Conservation (phyloP, 345 rosid genomes). For the Kernera saxatilis region DNA sequence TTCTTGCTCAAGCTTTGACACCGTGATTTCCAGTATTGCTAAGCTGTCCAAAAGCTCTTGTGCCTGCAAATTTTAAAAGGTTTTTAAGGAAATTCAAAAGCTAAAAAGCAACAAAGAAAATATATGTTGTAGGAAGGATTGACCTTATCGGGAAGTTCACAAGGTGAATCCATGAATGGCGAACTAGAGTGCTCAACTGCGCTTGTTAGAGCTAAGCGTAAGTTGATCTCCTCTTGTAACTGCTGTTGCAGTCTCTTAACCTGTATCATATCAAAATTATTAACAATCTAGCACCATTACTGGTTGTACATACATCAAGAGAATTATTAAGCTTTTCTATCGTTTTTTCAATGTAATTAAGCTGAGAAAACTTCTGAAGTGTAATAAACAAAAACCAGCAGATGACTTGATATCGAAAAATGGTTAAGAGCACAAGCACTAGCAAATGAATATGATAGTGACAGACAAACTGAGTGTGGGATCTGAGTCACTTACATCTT, state of each 20-base stretch:
- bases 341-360: not conserved
- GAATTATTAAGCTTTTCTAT: not conserved
- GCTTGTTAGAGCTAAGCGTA: conserved; percentile 59
- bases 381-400: not conserved
- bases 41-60: conserved; percentile 71
- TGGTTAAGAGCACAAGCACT: not conserved
- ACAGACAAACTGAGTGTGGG: not conserved
- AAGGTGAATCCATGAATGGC: conserved; percentile 45
- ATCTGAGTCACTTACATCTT: conserved; percentile 63
- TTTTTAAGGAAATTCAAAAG: not conserved
- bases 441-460: not conserved
- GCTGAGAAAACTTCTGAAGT: not conserved
- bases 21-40: conserved; percentile 59
- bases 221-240: conserved; percentile 68
- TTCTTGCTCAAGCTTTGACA: conserved; percentile 82
- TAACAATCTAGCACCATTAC: not conserved
- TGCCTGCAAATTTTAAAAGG: conserved; percentile 39
- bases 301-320: not conserved
- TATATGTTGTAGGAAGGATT: not conserved
- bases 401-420: not conserved
- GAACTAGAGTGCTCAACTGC: conserved; percentile 62
- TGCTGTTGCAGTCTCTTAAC: conserved; percentile 58
- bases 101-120: not conserved
- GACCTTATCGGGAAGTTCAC: conserved; percentile 69
- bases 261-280: conserved; percentile 36